Conservation (phyloP, 2,329 filamentous ascomycete species). For the Paradendryphiella salina region DNA sequence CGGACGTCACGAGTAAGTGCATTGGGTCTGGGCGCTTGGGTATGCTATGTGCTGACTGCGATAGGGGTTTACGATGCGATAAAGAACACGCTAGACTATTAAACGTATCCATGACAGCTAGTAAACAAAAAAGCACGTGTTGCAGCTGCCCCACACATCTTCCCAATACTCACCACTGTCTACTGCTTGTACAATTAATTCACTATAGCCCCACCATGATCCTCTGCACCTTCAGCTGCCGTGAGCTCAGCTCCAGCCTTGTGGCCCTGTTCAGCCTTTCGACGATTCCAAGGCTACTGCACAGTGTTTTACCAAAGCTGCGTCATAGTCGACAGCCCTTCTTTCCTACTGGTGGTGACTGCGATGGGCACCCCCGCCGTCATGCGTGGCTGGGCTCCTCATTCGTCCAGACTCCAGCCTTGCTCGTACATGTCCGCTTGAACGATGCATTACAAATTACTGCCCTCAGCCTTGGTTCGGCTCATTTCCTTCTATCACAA, state of each 20-base stretch:
- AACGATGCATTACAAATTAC: too few species aligned
- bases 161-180: too few species aligned
- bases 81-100: slow-evolving; percentile 53
- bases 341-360: background rate
- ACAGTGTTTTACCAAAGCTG: too few species aligned
- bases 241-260: too few species aligned
- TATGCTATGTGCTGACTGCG: slow-evolving; percentile 14
- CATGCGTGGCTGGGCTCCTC: background rate
- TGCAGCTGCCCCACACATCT: background rate
- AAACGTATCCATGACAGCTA: background rate
- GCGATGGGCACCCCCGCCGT: background rate
- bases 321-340: background rate
- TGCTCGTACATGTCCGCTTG: background rate
- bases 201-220: too few species aligned
- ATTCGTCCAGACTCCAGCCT: background rate
- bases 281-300: too few species aligned
- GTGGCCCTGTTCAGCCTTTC: too few species aligned
- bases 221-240: too few species aligned
- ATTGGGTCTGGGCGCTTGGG: background rate
- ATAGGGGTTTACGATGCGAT: slow-evolving; percentile 56
- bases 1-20: slow-evolving; percentile 81
- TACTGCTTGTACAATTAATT: too few species aligned
- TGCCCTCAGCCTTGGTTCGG: background rate
- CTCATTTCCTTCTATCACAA: background rate
- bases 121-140: background rate